These are phyloP conservation scores for Veloboletus limbatus DNA, from an alignment of 1,284 basidiomycete genomes.

Conservation along the genomic window DNA sequence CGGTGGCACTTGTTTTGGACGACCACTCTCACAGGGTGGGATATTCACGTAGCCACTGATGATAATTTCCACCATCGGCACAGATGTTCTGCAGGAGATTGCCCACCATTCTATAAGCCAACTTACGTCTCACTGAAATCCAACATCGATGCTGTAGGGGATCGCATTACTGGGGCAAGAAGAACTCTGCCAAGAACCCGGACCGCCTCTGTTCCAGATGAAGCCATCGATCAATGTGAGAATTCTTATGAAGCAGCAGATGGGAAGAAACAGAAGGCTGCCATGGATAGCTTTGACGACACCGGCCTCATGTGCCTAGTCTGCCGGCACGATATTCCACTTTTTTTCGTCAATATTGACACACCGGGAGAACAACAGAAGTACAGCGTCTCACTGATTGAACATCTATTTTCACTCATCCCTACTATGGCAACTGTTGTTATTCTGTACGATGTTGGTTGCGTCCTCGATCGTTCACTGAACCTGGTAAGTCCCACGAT, in stretches of 20 bases:
- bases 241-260: not conserved
- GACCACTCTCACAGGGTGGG: not conserved
- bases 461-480: no score
- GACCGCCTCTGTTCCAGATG: slow-evolving; percentile 3
- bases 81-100: not conserved
- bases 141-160: not conserved
- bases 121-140: slow-evolving; percentile 1
- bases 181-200: no score
- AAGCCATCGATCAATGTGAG: not conserved
- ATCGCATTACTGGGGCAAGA: no score
- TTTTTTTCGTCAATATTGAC: slow-evolving; percentile 37
- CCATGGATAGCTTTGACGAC: slow-evolving; percentile 4
- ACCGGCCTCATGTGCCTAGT: slow-evolving; percentile 34
- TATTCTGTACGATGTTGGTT: not conserved
- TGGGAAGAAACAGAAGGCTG: not conserved
- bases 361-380: no score
- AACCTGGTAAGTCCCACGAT: not conserved
- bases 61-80: slow-evolving; percentile 9
- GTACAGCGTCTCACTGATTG: no score
- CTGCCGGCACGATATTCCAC: slow-evolving; percentile 38
- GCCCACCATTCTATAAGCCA: not conserved
- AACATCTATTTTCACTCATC: not conserved
- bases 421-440: not conserved
- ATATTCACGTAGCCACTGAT: slow-evolving; percentile 4
- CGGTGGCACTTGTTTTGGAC: not conserved